Evolutionary conservation across 2,329 filamentous ascomycete genomes (phyloP).

Genomic region (Penicillium sp.): DNA sequence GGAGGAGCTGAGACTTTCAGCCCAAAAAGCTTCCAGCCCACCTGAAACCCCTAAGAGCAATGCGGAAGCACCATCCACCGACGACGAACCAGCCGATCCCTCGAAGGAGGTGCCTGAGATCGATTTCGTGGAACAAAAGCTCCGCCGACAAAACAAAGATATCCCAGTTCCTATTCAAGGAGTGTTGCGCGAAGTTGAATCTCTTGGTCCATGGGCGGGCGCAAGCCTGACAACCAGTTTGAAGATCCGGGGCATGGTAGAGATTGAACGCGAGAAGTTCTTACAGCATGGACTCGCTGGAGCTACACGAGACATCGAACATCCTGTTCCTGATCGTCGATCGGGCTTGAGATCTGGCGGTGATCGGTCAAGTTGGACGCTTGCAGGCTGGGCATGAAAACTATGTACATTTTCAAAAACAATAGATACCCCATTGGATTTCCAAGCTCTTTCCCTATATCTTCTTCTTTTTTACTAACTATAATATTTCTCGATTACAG

Average conservation of each 20-base stretch:
- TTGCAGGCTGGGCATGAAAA: constrained; percentile 47
- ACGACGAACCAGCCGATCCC: constrained; percentile 14
- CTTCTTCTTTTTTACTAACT: no score
- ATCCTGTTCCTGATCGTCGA: constrained; percentile 40
- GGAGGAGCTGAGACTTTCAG: constrained; percentile 31
- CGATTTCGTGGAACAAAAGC: constrained; percentile 48
- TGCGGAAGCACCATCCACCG: constrained; percentile 6
- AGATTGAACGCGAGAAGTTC: constrained; percentile 65
- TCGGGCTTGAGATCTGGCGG: constrained; percentile 41
- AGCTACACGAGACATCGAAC: constrained; percentile 46
- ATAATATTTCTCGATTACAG: background rate
- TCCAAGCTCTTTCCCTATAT: background rate
- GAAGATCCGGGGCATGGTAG: constrained; percentile 60
- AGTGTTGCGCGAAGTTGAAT: constrained; percentile 56
- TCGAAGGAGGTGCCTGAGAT: constrained; percentile 42
- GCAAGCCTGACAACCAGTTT: constrained; percentile 61
- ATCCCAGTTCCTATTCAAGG: constrained; percentile 37
- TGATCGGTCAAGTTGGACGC: constrained; percentile 51
- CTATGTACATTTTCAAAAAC: constrained; percentile 16
- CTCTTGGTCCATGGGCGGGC: constrained; percentile 64
- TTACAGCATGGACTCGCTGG: constrained; percentile 51
- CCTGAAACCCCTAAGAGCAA: constrained; percentile 1
- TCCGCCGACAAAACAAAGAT: constrained; percentile 40
- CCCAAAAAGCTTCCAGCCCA: background rate
- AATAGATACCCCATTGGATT: constrained; percentile 25